These are phyloP conservation scores for Zalaria obscura DNA, from an alignment of 2,329 filamentous ascomycete genomes.

Conservation along the genomic window DNA sequence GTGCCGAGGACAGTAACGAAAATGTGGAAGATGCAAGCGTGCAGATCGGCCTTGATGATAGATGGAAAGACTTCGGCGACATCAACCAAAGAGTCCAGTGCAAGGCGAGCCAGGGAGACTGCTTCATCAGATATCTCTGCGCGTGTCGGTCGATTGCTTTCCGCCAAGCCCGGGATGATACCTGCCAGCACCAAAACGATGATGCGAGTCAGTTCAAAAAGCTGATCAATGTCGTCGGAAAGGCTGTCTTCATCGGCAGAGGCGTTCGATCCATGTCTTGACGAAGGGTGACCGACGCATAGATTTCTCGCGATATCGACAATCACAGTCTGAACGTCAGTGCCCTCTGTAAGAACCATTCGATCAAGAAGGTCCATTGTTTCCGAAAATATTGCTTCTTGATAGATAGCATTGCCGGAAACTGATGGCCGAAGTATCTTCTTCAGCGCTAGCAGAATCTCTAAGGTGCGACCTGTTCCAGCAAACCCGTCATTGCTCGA, in stretches of 20 bases:
- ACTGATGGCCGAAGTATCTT: conserved; percentile 92
- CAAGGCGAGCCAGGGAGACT: conserved; percentile 61
- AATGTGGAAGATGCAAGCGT: conserved; percentile 93
- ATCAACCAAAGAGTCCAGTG: conserved; percentile 79
- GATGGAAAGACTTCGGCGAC: conserved; percentile 90
- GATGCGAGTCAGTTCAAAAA: conserved; percentile 92
- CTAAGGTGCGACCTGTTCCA: conserved; percentile 35
- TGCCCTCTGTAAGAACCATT: conserved; percentile 77
- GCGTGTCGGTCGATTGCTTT: conserved; percentile 37
- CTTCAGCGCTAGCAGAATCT: conserved; percentile 80
- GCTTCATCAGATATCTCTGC: conserved; percentile 66
- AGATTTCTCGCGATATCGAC: conserved; percentile 86
- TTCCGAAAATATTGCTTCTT: conserved; percentile 89
- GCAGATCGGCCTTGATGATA: conserved; percentile 90
- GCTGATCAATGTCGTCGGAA: conserved; percentile 92
- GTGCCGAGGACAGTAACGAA: conserved; percentile 88
- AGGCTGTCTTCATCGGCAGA: conserved; percentile 52
- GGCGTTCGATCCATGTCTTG: conserved; percentile 48
- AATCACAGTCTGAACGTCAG: conserved; percentile 81
- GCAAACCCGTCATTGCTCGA: conserved; percentile 16
- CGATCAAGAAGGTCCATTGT: conserved; percentile 93
- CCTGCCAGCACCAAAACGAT: conserved; percentile 87
- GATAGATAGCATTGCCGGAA: conserved; percentile 90
- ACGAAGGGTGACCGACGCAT: conserved; percentile 82
- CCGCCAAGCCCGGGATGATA: conserved; percentile 67